phyloP scores from a whole-genome alignment of 495 filamentous ascomycete species.

The Penicillium verhagenii region DNA sequence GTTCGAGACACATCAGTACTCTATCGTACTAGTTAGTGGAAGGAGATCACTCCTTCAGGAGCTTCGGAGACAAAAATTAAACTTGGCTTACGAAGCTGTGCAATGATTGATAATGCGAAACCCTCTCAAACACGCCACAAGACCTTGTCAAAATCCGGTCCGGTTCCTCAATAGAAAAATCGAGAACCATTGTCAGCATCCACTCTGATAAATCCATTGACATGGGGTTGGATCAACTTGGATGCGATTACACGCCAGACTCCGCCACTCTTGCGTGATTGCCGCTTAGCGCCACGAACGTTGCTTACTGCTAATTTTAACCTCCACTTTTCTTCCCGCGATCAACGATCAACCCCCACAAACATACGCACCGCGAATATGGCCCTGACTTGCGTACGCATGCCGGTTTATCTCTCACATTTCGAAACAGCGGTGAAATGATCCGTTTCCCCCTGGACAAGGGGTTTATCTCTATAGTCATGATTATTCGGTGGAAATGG shows the following conservation, averaged over 20 bases:
- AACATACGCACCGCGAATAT: background rate
- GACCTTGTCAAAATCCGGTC: background rate
- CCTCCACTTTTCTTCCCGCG: conserved; percentile 15
- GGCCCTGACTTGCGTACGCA: background rate
- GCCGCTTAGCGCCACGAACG: conserved; percentile 14
- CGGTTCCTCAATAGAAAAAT: background rate
- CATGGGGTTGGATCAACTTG: background rate
- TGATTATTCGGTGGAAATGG: conserved; percentile 15
- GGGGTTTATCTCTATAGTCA: background rate
- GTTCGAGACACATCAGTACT: too few species aligned
- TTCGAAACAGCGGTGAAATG: conserved; percentile 19
- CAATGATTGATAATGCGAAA: background rate
- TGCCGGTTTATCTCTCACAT: background rate
- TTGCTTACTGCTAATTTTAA: conserved; percentile 22
- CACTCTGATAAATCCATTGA: background rate
- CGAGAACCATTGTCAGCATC: background rate
- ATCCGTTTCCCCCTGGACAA: background rate
- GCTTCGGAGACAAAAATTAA: background rate
- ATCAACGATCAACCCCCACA: background rate
- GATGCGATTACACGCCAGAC: conserved; percentile 10
- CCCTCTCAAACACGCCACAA: background rate
- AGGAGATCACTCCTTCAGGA: background rate
- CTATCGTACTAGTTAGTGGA: too few species aligned
- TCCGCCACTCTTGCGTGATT: conserved; percentile 38
- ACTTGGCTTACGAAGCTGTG: background rate